Base-by-base conservation (phyloP, 2,329 filamentous ascomycete species). In the Nakataea oryzae region DNA sequence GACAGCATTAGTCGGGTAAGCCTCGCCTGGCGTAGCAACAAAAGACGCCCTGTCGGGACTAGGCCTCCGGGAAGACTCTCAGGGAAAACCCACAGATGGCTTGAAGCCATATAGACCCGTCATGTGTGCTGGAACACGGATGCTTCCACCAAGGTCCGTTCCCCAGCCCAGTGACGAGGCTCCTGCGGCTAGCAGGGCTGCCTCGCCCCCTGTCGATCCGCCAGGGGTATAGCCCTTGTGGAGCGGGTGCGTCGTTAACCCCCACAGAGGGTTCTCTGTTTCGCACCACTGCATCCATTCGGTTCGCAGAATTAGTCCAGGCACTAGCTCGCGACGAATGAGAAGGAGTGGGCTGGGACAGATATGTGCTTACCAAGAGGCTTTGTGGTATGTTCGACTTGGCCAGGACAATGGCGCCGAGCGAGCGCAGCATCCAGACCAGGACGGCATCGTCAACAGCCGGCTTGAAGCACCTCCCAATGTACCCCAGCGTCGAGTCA, bases 21-120 rank as follows among this genome's bases (percentile, higher is more conserved):
- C 41, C 4, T 30, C 4, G 2, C 41, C 21, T 1, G 8, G 17
- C 41, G 41, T n/a, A n/a, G 3, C 41, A n/a, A 47, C 34, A 56
- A 14, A 28, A 26, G 30, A 14, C 30, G 27, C 11, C 1, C 21
- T 13, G 9, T n/a, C 24, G 41, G 6, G 17, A 50, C 21, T 11
- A 24, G 41, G 21, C 21, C 12, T 11, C 21, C 21, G 11, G 21
- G 28, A 26, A 77, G 64, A 77, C 78, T 63, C 74, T 78, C 3
- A 73, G 47, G 3, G 54, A 11, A 0, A 17, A 67, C 74, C 66
- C 63, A 76, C 75, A 34, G 73, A 78, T 27, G 77, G 79, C 61
- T 81, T 81, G 41, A 82, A 70, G 0, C 79, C 78, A 65, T 78
- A 82, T 0, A 81, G 65, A 0, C 79, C 80, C 63, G 76, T 76